Evolutionary conservation across 2,329 filamentous ascomycete genomes (phyloP).

Genomic region (Aureobasidium pullulans): DNA sequence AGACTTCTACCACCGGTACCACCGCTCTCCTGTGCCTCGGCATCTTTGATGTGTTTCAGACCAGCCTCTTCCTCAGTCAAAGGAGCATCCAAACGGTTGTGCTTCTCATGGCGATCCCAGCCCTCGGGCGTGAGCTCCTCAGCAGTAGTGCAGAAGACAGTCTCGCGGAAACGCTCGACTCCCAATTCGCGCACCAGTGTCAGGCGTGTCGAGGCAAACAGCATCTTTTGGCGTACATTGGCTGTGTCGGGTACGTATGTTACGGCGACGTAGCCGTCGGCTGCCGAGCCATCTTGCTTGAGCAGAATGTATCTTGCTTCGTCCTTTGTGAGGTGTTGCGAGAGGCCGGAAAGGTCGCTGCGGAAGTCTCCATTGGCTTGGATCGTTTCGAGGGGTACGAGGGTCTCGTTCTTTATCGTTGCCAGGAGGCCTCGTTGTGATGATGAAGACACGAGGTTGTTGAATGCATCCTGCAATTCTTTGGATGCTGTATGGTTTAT

Average conservation of each 20-base stretch:
- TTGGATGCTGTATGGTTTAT: conserved; percentile 53
- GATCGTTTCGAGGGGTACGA: conserved; percentile 55
- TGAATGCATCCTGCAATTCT: conserved; percentile 70
- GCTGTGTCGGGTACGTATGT: conserved; percentile 75
- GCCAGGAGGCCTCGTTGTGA: conserved; percentile 63
- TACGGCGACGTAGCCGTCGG: conserved; percentile 53
- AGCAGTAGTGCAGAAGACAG: conserved; percentile 62
- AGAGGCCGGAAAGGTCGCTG: conserved; percentile 54
- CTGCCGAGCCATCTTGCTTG: conserved; percentile 40
- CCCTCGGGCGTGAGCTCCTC: conserved; percentile 63
- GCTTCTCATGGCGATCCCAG: conserved; percentile 65
- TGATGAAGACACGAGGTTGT: conserved; percentile 54
- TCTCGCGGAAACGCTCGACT: conserved; percentile 69
- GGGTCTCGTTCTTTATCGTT: conserved; percentile 61
- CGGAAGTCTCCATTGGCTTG: conserved; percentile 32
- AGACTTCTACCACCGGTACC: conserved; percentile 54
- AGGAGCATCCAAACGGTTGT: conserved; percentile 55
- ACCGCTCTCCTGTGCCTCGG: conserved; percentile 66
- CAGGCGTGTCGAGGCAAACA: conserved; percentile 71
- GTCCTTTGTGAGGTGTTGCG: conserved; percentile 57
- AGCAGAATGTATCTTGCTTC: conserved; percentile 68
- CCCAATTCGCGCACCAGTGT: conserved; percentile 71
- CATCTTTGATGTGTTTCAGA: conserved; percentile 64
- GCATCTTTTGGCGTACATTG: conserved; percentile 77
- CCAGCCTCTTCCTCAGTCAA: conserved; percentile 71